Evolutionary conservation across 768 basidiomycete genomes (phyloP), one percentile per base, ranked within the genome.

Genomic region (Tricholomella constricta): DNA sequence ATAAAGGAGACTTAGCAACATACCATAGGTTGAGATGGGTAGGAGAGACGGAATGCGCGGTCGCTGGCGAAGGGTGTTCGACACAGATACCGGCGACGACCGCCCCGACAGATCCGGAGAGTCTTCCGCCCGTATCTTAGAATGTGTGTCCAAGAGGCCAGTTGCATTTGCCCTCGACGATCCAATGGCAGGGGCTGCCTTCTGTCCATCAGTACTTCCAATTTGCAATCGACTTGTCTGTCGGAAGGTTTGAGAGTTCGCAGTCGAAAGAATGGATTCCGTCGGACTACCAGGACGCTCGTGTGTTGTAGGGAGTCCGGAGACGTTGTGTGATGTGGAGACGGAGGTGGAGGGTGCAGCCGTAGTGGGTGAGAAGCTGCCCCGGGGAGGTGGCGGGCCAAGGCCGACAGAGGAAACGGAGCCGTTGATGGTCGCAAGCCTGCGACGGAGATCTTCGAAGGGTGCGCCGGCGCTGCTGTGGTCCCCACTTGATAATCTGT

Each of bases 171-270:
- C 81, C 64, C 83, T 88, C 6, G 90, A 91, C 2, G 94, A 89
- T 2, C 90, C 94, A 35, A 98, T 73, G 4, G 94, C 92, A 23
- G 97, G 90, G 0, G 91, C 90, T 4, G 91, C 94, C 64, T 96
- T 95, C 58, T 86, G 85, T 1, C 85, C 81, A 57, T 94, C 92
- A 11, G 78, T 78, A 44, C 84, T 82, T 6, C 88, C 88, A 12
- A 89, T 75, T 23, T 89, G 88, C 38, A 91, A 66, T 34, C 85
- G 77, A 55, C 85, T 86, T 12, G 78, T 66, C 2, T 78, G 78
- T 19, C 80, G 77, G 49, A 85, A 74, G 1, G 80, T 77, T 10
- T 81, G 77, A 0, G 88, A 88, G 57, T 87, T 88, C 0, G 86
- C 70, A 4, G 81, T 82, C 3, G 92, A 94, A 6, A 88, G 68